Evolutionary conservation across 2,329 filamentous ascomycete species (phyloP).

Genomic region (Aureobasidium sp.): DNA sequence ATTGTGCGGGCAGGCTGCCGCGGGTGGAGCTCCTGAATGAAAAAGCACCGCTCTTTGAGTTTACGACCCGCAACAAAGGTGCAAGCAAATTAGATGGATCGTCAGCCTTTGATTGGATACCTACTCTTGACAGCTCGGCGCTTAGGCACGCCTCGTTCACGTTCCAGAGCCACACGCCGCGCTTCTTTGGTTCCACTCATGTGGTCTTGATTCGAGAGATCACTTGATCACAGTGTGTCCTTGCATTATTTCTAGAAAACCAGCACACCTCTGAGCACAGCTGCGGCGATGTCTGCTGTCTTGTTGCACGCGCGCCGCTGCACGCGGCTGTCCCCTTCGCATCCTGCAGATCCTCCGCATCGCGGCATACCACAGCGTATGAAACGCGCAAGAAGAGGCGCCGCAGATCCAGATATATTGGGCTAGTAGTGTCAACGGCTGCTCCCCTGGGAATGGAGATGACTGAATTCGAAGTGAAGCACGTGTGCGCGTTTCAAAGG

Average conservation of each 20-base stretch:
- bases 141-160: conserved; percentile 10
- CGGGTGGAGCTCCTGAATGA: conserved; percentile 4
- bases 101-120: neutral
- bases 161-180: conserved; percentile 5
- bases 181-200: conserved; percentile 9
- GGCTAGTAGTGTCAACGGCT: neutral
- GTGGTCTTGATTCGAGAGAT: neutral
- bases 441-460: neutral
- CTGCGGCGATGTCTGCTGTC: neutral
- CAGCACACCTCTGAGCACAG: neutral
- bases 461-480: neutral
- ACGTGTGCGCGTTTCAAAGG: neutral
- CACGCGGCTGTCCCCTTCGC: neutral
- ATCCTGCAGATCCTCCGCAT: conserved; percentile 12
- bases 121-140: conserved; percentile 10
- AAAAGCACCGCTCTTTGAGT: neutral
- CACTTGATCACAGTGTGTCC: neutral
- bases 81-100: conserved; percentile 12
- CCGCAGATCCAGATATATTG: conserved; percentile 14
- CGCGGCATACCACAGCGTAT: neutral
- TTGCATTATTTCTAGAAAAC: conserved; percentile 6
- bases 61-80: conserved; percentile 13
- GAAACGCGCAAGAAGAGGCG: conserved; percentile 12
- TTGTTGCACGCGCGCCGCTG: neutral
- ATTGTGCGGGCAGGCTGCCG: neutral